Evolutionary conservation across 345 rosid genomes (phyloP).

Genomic region (Linum usitatissimum): DNA sequence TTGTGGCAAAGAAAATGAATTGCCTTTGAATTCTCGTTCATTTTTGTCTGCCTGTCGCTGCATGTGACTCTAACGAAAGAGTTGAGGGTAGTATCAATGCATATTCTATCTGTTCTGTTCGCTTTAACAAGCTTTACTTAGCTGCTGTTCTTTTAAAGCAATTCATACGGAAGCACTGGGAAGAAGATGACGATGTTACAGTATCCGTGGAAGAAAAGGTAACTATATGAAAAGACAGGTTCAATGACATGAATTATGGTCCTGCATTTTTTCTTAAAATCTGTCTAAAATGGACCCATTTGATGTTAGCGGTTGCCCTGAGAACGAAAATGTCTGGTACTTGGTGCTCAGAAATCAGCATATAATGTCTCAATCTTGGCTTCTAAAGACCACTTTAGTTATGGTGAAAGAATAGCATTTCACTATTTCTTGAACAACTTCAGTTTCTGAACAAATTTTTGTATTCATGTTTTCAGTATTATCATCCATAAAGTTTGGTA

Average conservation of each 20-base stretch:
- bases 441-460: not conserved
- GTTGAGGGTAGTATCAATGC: conserved; percentile 1
- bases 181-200: conserved; percentile 73
- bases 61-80: not conserved
- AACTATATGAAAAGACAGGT: not conserved
- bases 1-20: not conserved
- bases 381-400: not conserved
- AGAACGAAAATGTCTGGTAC: too few relatives aligned
- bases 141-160: conserved; percentile 92
- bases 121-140: conserved; percentile 59
- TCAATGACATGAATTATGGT: not conserved
- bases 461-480: not conserved
- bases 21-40: not conserved
- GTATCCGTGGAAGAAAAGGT: conserved; percentile 75
- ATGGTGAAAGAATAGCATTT: too few relatives aligned
- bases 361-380: not conserved
- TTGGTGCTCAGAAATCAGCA: not conserved
- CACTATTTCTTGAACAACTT: not conserved
- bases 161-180: conserved; percentile 85
- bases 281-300: not conserved
- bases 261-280: not conserved
- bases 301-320: not conserved
- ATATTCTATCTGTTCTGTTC: conserved; percentile 13
- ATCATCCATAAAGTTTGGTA: not conserved
- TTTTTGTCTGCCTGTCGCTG: not conserved